phyloP scores from a whole-genome alignment of 495 filamentous ascomycete genomes.

The Podospora tetraspora region DNA sequence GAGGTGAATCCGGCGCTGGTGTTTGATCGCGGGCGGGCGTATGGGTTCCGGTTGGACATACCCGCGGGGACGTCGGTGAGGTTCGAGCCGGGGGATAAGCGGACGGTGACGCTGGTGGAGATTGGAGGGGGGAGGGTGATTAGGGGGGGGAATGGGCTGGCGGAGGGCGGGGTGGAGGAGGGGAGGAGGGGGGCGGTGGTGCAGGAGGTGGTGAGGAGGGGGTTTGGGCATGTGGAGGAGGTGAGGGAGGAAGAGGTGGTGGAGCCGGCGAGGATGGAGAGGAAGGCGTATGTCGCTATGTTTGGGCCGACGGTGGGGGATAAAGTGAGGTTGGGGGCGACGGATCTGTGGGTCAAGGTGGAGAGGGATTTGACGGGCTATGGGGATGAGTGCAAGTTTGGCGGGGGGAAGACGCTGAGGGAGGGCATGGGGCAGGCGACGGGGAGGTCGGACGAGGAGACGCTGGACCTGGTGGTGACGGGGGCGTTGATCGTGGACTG shows the following conservation, averaged over 20 bases:
- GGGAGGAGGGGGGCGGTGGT: conserved; percentile 30
- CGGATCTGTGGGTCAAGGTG: conserved; percentile 86
- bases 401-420: conserved; percentile 87
- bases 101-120: conserved; percentile 88
- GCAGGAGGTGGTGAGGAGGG: conserved; percentile 62
- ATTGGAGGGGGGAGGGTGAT: conserved; percentile 83
- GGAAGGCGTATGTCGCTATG: conserved; percentile 75
- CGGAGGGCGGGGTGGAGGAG: conserved; percentile 63
- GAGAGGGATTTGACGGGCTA: conserved; percentile 82
- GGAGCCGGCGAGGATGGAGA: conserved; percentile 63
- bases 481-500: conserved; percentile 92
- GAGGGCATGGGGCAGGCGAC: conserved; percentile 96
- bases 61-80: conserved; percentile 87
- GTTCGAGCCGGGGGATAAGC: conserved; percentile 91
- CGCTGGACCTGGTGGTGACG: conserved; percentile 81
- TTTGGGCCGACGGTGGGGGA: conserved; percentile 93
- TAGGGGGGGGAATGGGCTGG: conserved; percentile 74
- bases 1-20: conserved; percentile 86
- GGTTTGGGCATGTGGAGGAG: conserved; percentile 73
- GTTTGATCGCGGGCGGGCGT: conserved; percentile 82
- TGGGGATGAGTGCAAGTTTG: conserved; percentile 94
- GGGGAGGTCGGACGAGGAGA: conserved; percentile 63
- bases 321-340: conserved; percentile 71
- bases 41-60: conserved; percentile 86
- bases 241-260: conserved; percentile 52